Percentiles rank a stretch among this genome's conserved stretches.
These are phyloP conservation scores for Pleurotus cornucopiae DNA, from an alignment of 768 basidiomycete species.

Conservation along the genomic window DNA sequence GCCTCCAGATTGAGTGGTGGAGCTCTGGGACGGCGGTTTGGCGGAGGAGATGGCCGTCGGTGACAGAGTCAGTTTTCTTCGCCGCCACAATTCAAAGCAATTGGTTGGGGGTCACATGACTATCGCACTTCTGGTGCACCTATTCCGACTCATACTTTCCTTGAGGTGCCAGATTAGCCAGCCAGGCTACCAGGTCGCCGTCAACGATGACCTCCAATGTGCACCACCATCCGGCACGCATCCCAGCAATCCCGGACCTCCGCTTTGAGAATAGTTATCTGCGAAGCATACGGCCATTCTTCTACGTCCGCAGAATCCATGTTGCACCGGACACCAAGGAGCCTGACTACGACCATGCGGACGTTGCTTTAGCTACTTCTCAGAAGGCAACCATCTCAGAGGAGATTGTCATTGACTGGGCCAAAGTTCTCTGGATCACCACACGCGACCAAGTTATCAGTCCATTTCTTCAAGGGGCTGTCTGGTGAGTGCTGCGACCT, in stretches of 20 bases:
- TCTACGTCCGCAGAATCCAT: constrained; percentile 33
- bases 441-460: constrained; percentile 64
- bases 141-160: no score
- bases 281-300: constrained; percentile 50
- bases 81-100: background rate
- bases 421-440: constrained; percentile 57
- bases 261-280: constrained; percentile 75
- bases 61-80: background rate
- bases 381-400: constrained; percentile 19
- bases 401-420: constrained; percentile 51
- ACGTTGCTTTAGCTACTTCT: constrained; percentile 11
- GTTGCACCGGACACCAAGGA: background rate
- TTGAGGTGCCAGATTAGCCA: no score
- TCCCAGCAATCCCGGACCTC: constrained; percentile 67
- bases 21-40: no score
- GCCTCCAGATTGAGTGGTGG: background rate
- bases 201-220: background rate
- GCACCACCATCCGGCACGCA: constrained; percentile 9
- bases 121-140: background rate
- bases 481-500: constrained; percentile 45
- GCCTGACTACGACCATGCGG: background rate
- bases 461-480: constrained; percentile 61
- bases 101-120: background rate
- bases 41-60: no score
- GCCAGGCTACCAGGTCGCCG: background rate